Conservation (phyloP, 1,139 yeast genomes). For the Sugiyamaella neomexicana region DNA sequence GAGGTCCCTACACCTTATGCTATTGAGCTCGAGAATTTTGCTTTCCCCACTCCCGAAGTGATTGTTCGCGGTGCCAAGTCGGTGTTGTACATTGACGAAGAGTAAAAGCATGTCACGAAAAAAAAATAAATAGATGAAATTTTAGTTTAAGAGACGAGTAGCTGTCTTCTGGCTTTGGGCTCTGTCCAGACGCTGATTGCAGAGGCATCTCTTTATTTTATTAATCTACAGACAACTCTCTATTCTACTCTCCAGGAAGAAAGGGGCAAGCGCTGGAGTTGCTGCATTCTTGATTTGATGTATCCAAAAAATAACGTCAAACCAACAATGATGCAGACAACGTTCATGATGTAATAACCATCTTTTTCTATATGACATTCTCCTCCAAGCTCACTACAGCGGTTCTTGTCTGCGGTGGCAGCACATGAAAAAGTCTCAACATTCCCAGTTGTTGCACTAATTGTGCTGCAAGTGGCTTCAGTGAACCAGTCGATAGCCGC, state of each 20-base stretch:
- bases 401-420: constrained; percentile 45
- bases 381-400: constrained; percentile 60
- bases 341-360: constrained; percentile 81
- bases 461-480: constrained; percentile 54
- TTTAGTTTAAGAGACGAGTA: not conserved
- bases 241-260: constrained; percentile 65
- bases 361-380: constrained; percentile 57
- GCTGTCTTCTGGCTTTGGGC: not conserved
- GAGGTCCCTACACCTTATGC: constrained; percentile 99
- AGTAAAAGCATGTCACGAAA: constrained; percentile 17
- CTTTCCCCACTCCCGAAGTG: constrained; percentile 95
- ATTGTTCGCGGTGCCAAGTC: constrained; percentile 89
- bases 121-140: constrained; percentile 8
- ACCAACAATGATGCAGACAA: constrained; percentile 70
- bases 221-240: not conserved
- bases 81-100: constrained; percentile 68
- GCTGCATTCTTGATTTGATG: constrained; percentile 59
- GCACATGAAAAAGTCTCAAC: constrained; percentile 46
- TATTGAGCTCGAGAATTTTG: constrained; percentile 92
- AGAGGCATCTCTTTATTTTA: not conserved
- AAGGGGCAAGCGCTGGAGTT: constrained; percentile 62
- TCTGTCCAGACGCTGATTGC: not conserved
- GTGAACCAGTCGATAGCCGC: constrained; percentile 80
- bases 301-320: constrained; percentile 61
- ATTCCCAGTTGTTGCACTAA: constrained; percentile 14